Base-by-base conservation (phyloP, 1,139 yeast genomes). In the Nematodospora anomalae region DNA sequence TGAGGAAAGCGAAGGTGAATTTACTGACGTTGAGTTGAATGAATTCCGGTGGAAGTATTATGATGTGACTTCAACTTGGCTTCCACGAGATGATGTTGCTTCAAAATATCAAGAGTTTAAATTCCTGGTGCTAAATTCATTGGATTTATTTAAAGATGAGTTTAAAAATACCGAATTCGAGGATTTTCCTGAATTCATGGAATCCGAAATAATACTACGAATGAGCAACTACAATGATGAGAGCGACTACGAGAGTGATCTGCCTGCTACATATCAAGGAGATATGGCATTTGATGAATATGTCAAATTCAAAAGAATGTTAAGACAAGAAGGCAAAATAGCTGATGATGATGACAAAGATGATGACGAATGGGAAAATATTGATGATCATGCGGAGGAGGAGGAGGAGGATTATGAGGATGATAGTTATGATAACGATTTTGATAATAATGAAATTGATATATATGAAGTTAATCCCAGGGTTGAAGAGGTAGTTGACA, bases 181-280 rank as follows among this genome's bases (percentile, higher is more conserved):
- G 15, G 48, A 45, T 39, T 45, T 45, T 18, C 48, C 48, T 2
- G 46, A 41, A 32, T 45, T 43, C 30, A 23, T 45, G 32, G 47
- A 42, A 31, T 40, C 41, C 27, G 45, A 41, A 30, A 18, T 41
- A 2, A 34, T 41, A 8, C 31, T 42, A 15, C 36, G 32, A 7
- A 24, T 38, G 31, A 47, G 44, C 11, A 38, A 43, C 8, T 50
- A 53, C 33, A 52, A 51, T 35, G 49, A 56, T 40, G 60, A 56
- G 8, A 48, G 52, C 12, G 57, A 55, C 12, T 47, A 52, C 11
- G 34, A 35, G n/a, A 41, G 51, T 16, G 55, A 52, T 14, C 37
- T 33, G 7, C 46, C 46, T n/a, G 46, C 41, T 13, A 43, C 30
- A 7, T 48, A 45, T 23, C 58, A 54, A n/a, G 53, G 55, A 6